Evolutionary conservation across 2,329 filamentous ascomycete genomes (phyloP).

Genomic region (Leptographium galeiforme): DNA sequence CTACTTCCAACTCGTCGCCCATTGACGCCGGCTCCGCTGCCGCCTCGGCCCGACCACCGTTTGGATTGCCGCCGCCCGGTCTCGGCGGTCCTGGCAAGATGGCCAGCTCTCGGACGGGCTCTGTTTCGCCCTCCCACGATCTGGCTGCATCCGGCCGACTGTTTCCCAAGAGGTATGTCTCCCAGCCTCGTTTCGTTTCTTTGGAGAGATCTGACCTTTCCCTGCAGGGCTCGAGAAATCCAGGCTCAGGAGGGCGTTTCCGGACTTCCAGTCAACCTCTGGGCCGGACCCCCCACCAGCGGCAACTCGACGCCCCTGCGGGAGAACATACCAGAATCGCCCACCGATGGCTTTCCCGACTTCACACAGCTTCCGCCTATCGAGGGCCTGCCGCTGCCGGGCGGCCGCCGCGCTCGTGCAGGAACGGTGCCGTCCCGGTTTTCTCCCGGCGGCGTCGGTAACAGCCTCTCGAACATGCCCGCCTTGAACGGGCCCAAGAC

Average conservation of each 20-base stretch:
- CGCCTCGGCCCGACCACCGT: constrained; percentile 54
- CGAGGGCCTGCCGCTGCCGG: constrained; percentile 47
- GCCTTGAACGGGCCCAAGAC: constrained; percentile 50
- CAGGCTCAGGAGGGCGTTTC: constrained; percentile 86
- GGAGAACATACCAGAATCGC: constrained; percentile 95
- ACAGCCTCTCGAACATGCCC: constrained; percentile 43
- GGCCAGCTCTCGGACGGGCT: constrained; percentile 59
- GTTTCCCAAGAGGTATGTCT: constrained; percentile 78
- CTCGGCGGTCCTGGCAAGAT: constrained; percentile 47
- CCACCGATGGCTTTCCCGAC: constrained; percentile 89
- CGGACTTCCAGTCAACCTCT: constrained; percentile 56
- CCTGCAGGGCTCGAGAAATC: constrained; percentile 80
- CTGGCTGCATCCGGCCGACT: constrained; percentile 60
- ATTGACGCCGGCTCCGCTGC: constrained; percentile 50
- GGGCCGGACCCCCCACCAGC: constrained; percentile 93
- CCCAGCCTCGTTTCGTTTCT: constrained; percentile 4
- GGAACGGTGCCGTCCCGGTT: constrained; percentile 95
- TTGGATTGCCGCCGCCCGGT: constrained; percentile 52
- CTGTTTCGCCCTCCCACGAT: constrained; percentile 94
- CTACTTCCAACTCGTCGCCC: constrained; percentile 59
- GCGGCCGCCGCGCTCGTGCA: constrained; percentile 70
- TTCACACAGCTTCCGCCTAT: constrained; percentile 61
- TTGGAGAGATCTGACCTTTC: background rate
- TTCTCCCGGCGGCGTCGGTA: constrained; percentile 58
- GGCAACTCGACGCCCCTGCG: constrained; percentile 91